Percentiles rank a stretch among this genome's conserved stretches.
Evolutionary conservation across 2,329 filamentous ascomycete genomes (phyloP).

Genomic region (Graphilbum fragrans): DNA sequence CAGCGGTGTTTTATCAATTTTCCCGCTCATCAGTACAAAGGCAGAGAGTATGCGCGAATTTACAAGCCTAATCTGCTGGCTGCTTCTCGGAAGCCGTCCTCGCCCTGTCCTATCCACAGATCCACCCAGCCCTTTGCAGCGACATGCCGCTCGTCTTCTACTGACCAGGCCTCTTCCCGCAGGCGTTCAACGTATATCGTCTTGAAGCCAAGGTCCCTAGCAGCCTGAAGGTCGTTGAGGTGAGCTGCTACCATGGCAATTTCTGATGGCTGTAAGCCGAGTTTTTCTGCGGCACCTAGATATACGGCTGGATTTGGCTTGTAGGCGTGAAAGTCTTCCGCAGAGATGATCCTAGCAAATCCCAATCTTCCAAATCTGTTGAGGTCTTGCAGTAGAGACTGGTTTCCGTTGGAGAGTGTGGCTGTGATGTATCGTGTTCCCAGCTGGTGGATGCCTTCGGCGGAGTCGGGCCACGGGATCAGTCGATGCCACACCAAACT

Average conservation of each 20-base stretch:
- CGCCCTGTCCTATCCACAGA: conserved; percentile 41
- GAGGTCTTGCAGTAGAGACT: conserved; percentile 53
- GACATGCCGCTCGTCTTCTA: conserved; percentile 34
- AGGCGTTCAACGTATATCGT: conserved; percentile 64
- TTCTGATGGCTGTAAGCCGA: conserved; percentile 45
- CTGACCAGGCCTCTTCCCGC: conserved; percentile 50
- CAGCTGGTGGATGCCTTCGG: conserved; percentile 41
- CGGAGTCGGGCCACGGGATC: conserved; percentile 54
- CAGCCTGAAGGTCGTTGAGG: conserved; percentile 54
- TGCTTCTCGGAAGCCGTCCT: conserved; percentile 39
- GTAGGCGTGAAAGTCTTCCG: conserved; percentile 61
- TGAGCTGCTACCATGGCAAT: conserved; percentile 73
- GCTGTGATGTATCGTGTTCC: conserved; percentile 42
- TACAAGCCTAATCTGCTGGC: conserved; percentile 20
- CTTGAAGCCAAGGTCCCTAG: conserved; percentile 49
- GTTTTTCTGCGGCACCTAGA: conserved; percentile 47
- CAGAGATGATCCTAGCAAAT: conserved; percentile 56
- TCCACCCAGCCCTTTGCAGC: conserved; percentile 51
- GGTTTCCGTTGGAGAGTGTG: conserved; percentile 67
- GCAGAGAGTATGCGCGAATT: too few relatives aligned
- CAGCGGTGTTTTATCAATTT: too few relatives aligned
- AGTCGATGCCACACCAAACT: conserved; percentile 63
- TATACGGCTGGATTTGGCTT: conserved; percentile 62
- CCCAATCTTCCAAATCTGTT: conserved; percentile 42
- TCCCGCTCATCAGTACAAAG: too few relatives aligned